Base-by-base conservation (phyloP, 805 yeast genomes). In the Kuraishia ogatae region DNA sequence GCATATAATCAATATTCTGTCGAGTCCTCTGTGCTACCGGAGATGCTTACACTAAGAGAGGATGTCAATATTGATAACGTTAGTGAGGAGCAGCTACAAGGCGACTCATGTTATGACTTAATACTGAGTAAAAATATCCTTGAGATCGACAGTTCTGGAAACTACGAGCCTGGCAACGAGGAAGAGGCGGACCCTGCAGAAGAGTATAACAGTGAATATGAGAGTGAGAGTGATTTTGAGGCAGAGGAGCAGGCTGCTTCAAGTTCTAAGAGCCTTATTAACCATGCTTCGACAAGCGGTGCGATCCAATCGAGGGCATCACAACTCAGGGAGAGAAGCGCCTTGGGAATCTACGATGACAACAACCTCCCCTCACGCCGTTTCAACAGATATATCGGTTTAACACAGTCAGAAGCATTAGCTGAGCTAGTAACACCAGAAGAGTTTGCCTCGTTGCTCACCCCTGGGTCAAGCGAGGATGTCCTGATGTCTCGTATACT, bases 351-450 rank as follows among this genome's bases (percentile, higher is more conserved):
- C 13, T 35, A 8, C 13, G 43, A 11, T 35, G 43, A 35, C 13
- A 3, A 5, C 7, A 15, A 3, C n/a, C 13, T 35, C 17, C 13
- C 43, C 17, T 35, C 43, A 3, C 43, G n/a, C 17, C 43, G n/a
- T 15, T 35, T 35, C 17, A 35, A 35, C 43, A 35, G 43, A 4
- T 17, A 35, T 10, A 7, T 4, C 43, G 17, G 13, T 15, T 35
- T 35, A 17, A 35, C 43, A 35, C 43, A 35, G 17, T 35, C 43
- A 51, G 48, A 15, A 35, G 48, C 23, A 11, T 43, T 49, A 57
- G 62, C 24, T 15, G 60, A 58, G 39, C 48, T 59, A 23, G 48
- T 59, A 10, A 11, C 56, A 1, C 54, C 58, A 1, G 52, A 54
- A 26, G 60, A 59, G 26, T 50, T 59, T 17, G 15, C 55, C 15